Evolutionary conservation across 441 rosid species (phyloP).

Genomic region (Syzygium syzygioides): DNA sequence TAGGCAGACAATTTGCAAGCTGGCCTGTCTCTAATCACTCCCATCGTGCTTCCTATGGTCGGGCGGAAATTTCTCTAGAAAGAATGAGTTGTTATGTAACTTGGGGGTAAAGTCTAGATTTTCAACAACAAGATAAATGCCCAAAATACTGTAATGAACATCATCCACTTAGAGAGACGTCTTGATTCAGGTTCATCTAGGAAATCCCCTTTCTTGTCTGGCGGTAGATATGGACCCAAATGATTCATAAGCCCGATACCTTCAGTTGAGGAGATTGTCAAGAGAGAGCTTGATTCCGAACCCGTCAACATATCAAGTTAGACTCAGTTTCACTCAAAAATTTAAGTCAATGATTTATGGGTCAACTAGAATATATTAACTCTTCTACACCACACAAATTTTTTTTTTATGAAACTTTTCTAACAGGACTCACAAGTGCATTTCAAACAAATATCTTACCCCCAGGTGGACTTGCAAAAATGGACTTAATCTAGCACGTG

Average conservation of each 20-base stretch:
- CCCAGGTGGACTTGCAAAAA: not conserved
- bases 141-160: not conserved
- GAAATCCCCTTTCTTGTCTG: not conserved
- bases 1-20: not conserved
- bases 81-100: not conserved
- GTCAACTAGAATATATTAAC: no score
- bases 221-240: no score
- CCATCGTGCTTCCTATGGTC: not conserved
- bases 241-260: no score
- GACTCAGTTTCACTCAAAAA: no score
- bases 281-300: no score
- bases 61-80: not conserved
- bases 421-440: no score
- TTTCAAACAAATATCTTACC: not conserved
- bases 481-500: not conserved
- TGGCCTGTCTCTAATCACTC: not conserved
- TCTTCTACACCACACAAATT: no score
- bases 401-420: no score
- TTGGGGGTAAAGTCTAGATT: not conserved
- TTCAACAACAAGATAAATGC: not conserved
- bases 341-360: no score
- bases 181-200: not conserved
- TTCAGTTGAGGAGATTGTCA: no score
- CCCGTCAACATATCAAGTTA: no score
- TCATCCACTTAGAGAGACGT: not conserved